Percentiles rank a stretch among this genome's conserved stretches.
Evolutionary conservation across 2,329 filamentous ascomycete species (phyloP).

Genomic region (Lecanicillium sp.): DNA sequence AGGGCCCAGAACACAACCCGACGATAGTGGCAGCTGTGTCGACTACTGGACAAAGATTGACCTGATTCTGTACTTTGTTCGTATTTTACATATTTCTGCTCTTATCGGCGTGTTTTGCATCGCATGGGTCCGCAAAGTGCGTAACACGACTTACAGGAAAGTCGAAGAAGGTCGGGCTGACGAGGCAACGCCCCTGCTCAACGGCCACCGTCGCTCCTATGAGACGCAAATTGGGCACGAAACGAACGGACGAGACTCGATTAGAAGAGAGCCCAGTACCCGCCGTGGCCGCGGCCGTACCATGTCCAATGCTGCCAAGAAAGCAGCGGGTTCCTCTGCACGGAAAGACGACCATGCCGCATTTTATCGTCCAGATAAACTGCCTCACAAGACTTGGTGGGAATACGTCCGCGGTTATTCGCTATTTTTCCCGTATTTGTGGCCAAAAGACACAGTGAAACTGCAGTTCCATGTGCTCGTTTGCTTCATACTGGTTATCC

Average conservation of each 20-base stretch:
- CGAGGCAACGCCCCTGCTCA: constrained; percentile 58
- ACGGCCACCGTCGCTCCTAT: constrained; percentile 27
- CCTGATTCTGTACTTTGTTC: constrained; percentile 56
- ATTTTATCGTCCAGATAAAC: constrained; percentile 82
- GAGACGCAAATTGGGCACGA: constrained; percentile 20
- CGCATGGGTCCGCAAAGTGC: constrained; percentile 32
- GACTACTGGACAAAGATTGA: constrained; percentile 43
- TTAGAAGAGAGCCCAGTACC: constrained; percentile 14
- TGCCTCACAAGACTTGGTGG: constrained; percentile 87
- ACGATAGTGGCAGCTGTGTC: constrained; percentile 19
- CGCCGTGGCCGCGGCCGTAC: constrained; percentile 26
- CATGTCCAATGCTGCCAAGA: constrained; percentile 29
- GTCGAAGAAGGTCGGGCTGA: constrained; percentile 33
- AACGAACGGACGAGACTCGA: background rate
- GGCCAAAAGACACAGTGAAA: constrained; percentile 70
- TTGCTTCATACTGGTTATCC: constrained; percentile 72
- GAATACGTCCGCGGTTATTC: constrained; percentile 90
- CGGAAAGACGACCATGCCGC: constrained; percentile 57
- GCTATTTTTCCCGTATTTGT: constrained; percentile 92
- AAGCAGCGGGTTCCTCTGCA: constrained; percentile 16
- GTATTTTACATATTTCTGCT: constrained; percentile 57
- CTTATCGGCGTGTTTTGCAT: constrained; percentile 42
- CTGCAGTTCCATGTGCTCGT: constrained; percentile 72
- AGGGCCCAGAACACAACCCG: constrained; percentile 14
- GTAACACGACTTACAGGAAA: constrained; percentile 26